phyloP scores from a whole-genome alignment of 2,329 filamentous ascomycete species.

The Boeremia lycopersici region DNA sequence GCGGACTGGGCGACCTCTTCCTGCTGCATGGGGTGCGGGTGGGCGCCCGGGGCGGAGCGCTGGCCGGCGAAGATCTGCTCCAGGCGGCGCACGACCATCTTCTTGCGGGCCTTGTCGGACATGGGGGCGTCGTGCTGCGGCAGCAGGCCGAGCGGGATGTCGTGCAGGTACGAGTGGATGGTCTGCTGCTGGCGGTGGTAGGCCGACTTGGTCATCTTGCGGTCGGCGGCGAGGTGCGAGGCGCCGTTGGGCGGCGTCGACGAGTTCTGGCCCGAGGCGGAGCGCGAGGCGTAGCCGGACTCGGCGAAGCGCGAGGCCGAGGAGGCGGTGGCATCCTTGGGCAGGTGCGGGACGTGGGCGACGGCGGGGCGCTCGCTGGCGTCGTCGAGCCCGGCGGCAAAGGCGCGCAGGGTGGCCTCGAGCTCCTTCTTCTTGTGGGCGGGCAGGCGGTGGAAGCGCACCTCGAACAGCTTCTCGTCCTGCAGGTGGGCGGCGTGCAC shows the following conservation, averaged over 20 bases:
- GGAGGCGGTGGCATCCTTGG: conserved; percentile 64
- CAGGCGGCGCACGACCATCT: conserved; percentile 73
- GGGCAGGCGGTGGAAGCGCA: conserved; percentile 76
- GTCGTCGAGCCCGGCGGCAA: conserved; percentile 67
- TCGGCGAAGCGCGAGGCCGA: conserved; percentile 59
- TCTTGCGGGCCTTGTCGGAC: conserved; percentile 77
- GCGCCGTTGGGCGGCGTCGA: conserved; percentile 42
- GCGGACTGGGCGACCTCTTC: conserved; percentile 64
- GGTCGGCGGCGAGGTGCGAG: conserved; percentile 32
- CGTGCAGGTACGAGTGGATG: conserved; percentile 72
- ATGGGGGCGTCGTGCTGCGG: conserved; percentile 64
- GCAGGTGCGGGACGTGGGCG: conserved; percentile 53
- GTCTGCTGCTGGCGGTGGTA: conserved; percentile 53
- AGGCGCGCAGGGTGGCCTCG: conserved; percentile 73
- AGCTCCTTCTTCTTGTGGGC: conserved; percentile 76
- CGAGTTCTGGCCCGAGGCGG: conserved; percentile 54
- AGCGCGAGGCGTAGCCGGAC: conserved; percentile 68
- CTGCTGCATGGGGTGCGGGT: conserved; percentile 60
- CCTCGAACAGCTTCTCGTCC: conserved; percentile 81
- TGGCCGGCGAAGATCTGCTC: conserved; percentile 85
- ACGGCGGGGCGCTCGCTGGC: conserved; percentile 26
- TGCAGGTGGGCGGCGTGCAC: conserved; percentile 69
- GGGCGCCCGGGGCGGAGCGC: conserved; percentile 50
- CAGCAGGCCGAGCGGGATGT: conserved; percentile 73
- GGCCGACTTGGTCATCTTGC: conserved; percentile 37